Conservation (phyloP, 2,329 filamentous ascomycete species). For the Sporothrix inflata region DNA sequence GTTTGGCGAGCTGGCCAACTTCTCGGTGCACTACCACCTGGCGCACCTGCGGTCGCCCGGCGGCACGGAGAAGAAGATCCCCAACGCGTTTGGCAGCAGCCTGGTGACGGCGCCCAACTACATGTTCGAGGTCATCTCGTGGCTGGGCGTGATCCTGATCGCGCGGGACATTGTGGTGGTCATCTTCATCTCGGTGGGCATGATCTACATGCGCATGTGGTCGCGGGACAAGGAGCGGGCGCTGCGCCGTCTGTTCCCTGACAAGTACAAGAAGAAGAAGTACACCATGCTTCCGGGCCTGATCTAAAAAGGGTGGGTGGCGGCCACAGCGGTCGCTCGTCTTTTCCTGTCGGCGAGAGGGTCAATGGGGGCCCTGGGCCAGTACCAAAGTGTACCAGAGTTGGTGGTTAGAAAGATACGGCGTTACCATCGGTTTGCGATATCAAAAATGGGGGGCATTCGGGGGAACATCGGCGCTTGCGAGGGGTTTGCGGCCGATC, state of each 20-base stretch:
- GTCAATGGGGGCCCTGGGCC: background rate
- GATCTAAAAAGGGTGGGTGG: conserved; percentile 51
- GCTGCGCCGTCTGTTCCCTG: conserved; percentile 87
- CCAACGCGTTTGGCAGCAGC: conserved; percentile 79
- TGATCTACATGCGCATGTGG: conserved; percentile 82
- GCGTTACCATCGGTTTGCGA: background rate
- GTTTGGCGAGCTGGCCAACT: conserved; percentile 79
- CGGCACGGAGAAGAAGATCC: conserved; percentile 85
- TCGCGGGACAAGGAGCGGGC: conserved; percentile 88
- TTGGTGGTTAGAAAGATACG: background rate
- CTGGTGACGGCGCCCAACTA: conserved; percentile 97
- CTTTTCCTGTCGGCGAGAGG: background rate
- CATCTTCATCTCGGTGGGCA: conserved; percentile 74
- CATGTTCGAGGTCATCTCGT: conserved; percentile 86
- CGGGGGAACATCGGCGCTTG: background rate
- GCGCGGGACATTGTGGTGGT: conserved; percentile 78
- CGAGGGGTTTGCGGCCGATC: background rate
- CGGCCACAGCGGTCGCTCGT: background rate
- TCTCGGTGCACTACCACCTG: conserved; percentile 77
- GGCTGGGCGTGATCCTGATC: conserved; percentile 79
- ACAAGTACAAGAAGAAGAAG: conserved; percentile 94
- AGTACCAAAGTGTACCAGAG: background rate
- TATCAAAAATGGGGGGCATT: background rate
- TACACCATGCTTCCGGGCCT: conserved; percentile 80
- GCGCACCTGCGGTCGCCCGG: conserved; percentile 76